Percentiles rank a stretch among this genome's conserved stretches.
Conservation (phyloP, 495 filamentous ascomycete genomes). For the Penicillium goetzii region DNA sequence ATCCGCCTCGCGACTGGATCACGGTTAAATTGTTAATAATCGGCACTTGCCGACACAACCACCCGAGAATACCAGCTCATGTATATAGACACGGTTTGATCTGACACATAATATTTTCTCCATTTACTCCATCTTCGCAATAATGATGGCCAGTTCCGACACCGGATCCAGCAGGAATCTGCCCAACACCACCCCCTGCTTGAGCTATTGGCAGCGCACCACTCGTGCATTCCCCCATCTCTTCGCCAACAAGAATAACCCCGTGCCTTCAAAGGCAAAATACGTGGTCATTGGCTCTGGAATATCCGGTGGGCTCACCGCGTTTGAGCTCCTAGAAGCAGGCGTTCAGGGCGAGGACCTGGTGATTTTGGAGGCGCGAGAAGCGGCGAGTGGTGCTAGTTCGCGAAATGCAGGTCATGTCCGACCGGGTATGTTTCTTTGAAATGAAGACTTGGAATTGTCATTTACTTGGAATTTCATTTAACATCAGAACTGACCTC, state of each 20-base stretch:
- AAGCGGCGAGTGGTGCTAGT: constrained; percentile 37
- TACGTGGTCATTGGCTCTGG: constrained; percentile 39
- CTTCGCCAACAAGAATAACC: constrained; percentile 20
- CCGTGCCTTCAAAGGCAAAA: constrained; percentile 20
- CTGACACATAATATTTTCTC: neutral
- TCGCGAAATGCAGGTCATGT: constrained; percentile 41
- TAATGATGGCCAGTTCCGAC: neutral
- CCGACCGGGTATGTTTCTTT: constrained; percentile 30
- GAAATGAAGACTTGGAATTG: neutral
- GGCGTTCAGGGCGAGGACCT: constrained; percentile 32
- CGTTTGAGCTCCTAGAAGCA: constrained; percentile 32
- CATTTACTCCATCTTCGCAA: neutral
- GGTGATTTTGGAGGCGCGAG: constrained; percentile 38
- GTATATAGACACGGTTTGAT: neutral
- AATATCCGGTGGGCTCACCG: constrained; percentile 32
- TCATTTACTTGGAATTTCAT: neutral
- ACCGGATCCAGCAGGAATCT: constrained; percentile 28
- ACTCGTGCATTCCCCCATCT: constrained; percentile 34
- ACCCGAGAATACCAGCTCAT: no score
- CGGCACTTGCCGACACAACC: neutral
- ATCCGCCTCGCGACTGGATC: neutral
- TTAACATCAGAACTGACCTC: neutral
- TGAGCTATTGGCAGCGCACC: constrained; percentile 42
- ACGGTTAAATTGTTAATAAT: no score
- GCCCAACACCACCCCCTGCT: constrained; percentile 28